A percentile compares a stretch with the other conserved stretches of the same genome.
phyloP scores from a whole-genome alignment of 257 asterid species.

The Penstemon eatonii region DNA sequence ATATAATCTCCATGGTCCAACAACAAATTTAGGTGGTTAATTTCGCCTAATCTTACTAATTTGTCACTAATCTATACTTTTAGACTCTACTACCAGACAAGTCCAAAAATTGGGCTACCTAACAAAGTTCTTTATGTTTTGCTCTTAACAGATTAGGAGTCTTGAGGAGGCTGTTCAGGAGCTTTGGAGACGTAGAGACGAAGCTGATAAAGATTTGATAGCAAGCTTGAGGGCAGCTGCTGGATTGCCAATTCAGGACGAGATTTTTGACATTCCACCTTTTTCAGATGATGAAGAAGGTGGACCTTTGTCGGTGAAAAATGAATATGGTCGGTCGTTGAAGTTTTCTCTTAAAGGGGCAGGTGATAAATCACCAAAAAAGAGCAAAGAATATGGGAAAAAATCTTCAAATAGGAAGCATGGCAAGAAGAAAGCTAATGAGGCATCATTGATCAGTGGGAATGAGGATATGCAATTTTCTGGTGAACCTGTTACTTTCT shows the following conservation, averaged over 20 bases:
- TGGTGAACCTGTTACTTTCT: constrained; percentile 48
- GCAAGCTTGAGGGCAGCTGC: constrained; percentile 85
- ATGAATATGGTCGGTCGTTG: constrained; percentile 65
- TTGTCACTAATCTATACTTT: no score
- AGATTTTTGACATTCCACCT: constrained; percentile 72
- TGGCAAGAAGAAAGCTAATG: constrained; percentile 60
- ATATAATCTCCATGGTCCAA: no score
- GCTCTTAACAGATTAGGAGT: constrained; percentile 55
- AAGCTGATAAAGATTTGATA: constrained; percentile 80
- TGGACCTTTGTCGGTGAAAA: constrained; percentile 50
- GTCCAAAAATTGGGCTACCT: no score
- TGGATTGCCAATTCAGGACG: constrained; percentile 95
- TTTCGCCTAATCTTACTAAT: no score
- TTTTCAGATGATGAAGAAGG: constrained; percentile 94
- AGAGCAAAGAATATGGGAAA: constrained; percentile 68
- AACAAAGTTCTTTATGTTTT: constrained; percentile 3
- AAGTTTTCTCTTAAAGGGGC: constrained; percentile 82
- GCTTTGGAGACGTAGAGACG: constrained; percentile 96
- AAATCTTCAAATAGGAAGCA: constrained; percentile 67
- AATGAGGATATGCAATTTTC: constrained; percentile 42
- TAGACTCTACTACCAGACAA: no score
- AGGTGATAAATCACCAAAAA: constrained; percentile 70
- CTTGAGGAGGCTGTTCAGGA: constrained; percentile 92
- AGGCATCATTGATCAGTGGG: constrained; percentile 35
- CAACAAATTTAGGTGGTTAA: no score